Evolutionary conservation across 306 rosid species (phyloP), one percentile per base, ranked within the genome.

Genomic region (Inga leiocalycina): DNA sequence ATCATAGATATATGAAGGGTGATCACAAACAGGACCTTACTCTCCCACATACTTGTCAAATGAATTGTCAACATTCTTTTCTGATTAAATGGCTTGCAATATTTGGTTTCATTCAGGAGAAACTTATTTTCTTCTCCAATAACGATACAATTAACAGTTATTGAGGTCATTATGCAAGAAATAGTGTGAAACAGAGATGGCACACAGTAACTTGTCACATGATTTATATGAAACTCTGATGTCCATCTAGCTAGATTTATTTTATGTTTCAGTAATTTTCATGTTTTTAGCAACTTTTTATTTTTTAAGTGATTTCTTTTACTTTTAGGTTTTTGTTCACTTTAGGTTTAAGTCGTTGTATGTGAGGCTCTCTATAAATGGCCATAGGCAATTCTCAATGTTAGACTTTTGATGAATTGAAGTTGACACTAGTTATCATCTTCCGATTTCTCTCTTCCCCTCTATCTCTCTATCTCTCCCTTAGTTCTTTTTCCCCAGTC

Each of bases 41-140:
- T 30, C 15, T 48, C 9, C 46, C 64, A 82, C 77, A 71, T 64
- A 52, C 67, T 62, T 27, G 10, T 74, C 46, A 83, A 70, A 51
- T 32, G 66, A 73, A 66, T n/a, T 16, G 34, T 46, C 65, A 34
- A 75, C 19, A 75, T 51, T 34, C 70, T 77, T 32, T 56, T 46
- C 71, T 66, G 70, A 76, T 56, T 83, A 72, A 77, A 79, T 71
- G 74, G 57, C 79, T 64, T 52, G 71, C 69, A 64, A 83, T 56
- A 14, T 71, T 17, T 52, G 2, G 22, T 49, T 66, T 83, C 22
- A 44, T 67, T 77, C 27, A 79, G 45, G 80, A 39, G 62, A 74
- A 64, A 35, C 45, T 80, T 80, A 9, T 54, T 75, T 79, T 34
- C 67, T 70, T 75, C 71, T 65, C 48, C 71, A 57, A 77, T 34